These are phyloP conservation scores for Nicotiana rustica DNA, from an alignment of 305 asterid species.

Conservation along the genomic window DNA sequence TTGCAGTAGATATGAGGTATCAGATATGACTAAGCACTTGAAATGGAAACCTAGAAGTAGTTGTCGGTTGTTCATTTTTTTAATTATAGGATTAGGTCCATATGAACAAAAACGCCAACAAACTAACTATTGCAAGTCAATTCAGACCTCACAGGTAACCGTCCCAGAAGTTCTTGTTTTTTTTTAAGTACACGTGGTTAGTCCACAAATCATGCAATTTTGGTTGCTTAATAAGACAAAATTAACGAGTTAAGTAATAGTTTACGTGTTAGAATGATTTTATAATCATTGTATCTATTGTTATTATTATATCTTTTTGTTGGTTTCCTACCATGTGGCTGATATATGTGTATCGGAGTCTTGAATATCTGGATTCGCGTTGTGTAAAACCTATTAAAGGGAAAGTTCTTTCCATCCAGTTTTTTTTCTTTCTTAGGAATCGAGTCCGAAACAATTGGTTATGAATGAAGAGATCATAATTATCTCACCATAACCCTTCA, in stretches of 20 bases:
- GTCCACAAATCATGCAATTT: neutral
- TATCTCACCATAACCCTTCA: too few species aligned
- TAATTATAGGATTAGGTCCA: slow-evolving; percentile 23
- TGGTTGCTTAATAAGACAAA: slow-evolving; percentile 30
- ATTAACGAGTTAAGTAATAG: slow-evolving; percentile 25
- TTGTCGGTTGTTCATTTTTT: neutral
- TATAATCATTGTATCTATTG: slow-evolving; percentile 34
- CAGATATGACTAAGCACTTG: neutral
- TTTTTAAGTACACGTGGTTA: slow-evolving; percentile 39
- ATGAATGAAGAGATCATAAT: too few species aligned
- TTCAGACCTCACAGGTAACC: slow-evolving; percentile 27
- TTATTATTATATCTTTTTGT: neutral
- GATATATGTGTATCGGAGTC: too few species aligned
- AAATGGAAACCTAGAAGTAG: neutral
- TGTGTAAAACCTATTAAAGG: too few species aligned
- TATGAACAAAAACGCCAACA: slow-evolving; percentile 4
- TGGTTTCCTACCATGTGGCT: too few species aligned
- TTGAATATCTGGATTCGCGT: too few species aligned
- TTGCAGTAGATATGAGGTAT: neutral
- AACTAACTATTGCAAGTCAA: slow-evolving; percentile 20
- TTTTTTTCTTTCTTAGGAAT: too few species aligned
- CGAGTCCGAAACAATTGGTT: too few species aligned
- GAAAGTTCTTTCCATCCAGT: too few species aligned
- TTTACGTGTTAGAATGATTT: slow-evolving; percentile 32
- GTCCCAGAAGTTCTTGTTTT: slow-evolving; percentile 1